Percentiles rank a stretch among this genome's conserved stretches.
phyloP scores from a whole-genome alignment of 1,284 basidiomycete genomes.

The Phlebopus sp. region DNA sequence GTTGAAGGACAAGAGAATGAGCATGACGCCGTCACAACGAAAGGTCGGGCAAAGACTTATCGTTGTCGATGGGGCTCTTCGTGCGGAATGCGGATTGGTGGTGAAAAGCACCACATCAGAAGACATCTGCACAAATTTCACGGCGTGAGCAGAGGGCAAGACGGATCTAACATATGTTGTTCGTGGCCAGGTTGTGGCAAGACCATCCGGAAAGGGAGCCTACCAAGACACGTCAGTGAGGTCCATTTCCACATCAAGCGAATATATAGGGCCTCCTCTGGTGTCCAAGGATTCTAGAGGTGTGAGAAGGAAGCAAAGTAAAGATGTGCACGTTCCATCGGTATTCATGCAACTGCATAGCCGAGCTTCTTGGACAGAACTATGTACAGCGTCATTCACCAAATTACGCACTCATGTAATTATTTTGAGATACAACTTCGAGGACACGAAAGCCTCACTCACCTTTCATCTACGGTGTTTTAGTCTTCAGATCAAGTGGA shows the following conservation, averaged over 20 bases:
- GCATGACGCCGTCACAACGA: not conserved
- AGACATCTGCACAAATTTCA: slow-evolving; percentile 3
- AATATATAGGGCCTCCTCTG: not conserved
- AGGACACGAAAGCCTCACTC: too few species aligned
- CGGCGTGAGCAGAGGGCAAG: not conserved
- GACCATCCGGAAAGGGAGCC: not conserved
- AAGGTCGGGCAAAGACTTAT: not conserved
- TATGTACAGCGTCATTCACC: too few species aligned
- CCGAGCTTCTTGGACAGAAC: too few species aligned
- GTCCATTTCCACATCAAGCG: not conserved
- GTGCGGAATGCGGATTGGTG: slow-evolving; percentile 5
- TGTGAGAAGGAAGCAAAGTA: not conserved
- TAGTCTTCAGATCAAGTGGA: too few species aligned
- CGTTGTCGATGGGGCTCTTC: not conserved
- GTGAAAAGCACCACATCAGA: slow-evolving; percentile 1
- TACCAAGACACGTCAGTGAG: not conserved
- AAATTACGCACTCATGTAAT: too few species aligned
- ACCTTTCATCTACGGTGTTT: too few species aligned
- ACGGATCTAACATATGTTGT: not conserved
- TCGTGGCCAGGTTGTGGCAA: not conserved
- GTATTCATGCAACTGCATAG: too few species aligned
- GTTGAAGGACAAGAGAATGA: not conserved
- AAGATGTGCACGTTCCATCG: not conserved
- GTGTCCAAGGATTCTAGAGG: not conserved
- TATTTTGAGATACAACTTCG: too few species aligned